A percentile compares a stretch with the other conserved stretches of the same genome.
These are phyloP conservation scores for Citrullus mucosospermus DNA, from an alignment of 306 rosid species.

Conservation along the genomic window DNA sequence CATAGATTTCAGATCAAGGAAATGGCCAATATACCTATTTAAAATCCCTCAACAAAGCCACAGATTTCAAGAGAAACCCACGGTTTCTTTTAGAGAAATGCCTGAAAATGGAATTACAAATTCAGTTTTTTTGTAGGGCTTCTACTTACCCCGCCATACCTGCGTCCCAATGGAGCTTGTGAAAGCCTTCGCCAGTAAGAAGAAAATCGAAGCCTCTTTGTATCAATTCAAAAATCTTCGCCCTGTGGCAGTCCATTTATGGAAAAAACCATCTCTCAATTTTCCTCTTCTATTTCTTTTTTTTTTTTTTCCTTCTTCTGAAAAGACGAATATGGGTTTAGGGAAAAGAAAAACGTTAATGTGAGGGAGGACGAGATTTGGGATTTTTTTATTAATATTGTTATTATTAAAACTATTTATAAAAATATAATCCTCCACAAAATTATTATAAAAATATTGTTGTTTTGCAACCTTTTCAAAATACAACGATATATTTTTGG, in stretches of 20 bases:
- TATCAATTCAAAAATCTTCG: not conserved
- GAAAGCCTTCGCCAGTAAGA: not conserved
- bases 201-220: not conserved
- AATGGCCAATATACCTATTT: not conserved
- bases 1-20: not conserved
- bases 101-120: not conserved
- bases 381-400: too few species aligned
- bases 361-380: too few species aligned
- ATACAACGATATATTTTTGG: too few species aligned
- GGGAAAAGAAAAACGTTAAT: too few species aligned
- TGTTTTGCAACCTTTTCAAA: too few species aligned
- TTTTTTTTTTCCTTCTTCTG: too few species aligned
- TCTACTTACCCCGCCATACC: not conserved
- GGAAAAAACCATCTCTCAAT: too few species aligned
- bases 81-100: not conserved
- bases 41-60: not conserved
- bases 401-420: too few species aligned
- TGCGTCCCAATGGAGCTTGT: not conserved
- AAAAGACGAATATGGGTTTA: too few species aligned
- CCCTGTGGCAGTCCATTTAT: not conserved
- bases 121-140: not conserved
- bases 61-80: not conserved
- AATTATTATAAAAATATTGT: too few species aligned
- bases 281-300: too few species aligned
- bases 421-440: too few species aligned